Percentiles rank a stretch among this genome's conserved stretches.
Evolutionary conservation across 148 eudicot genomes (phyloP).

Genomic region (Hydrangea macrophylla): DNA sequence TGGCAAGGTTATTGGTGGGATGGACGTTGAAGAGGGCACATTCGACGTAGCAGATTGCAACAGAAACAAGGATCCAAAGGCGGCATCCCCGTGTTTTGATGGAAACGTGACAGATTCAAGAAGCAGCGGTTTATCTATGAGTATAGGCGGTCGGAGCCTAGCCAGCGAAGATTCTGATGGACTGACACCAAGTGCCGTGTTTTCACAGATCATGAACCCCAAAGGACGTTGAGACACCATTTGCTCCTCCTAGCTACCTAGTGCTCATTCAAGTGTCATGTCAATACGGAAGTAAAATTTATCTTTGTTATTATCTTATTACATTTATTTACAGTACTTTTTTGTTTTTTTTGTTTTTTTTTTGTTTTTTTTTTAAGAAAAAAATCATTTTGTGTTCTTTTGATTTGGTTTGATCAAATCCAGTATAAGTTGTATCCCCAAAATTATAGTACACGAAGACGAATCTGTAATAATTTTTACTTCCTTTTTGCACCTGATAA

Average conservation of each 20-base stretch:
- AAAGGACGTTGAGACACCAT: constrained; percentile 65
- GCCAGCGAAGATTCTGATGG: constrained; percentile 91
- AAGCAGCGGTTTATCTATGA: constrained; percentile 65
- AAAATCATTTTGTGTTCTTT: constrained; percentile 6
- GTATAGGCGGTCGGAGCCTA: constrained; percentile 83
- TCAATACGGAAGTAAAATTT: neutral
- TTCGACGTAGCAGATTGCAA: constrained; percentile 39
- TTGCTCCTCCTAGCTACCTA: neutral
- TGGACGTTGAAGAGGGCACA: constrained; percentile 46
- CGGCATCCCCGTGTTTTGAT: constrained; percentile 43
- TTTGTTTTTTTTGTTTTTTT: no score
- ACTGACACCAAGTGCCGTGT: constrained; percentile 84
- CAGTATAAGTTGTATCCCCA: constrained; percentile 28
- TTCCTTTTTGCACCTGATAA: neutral
- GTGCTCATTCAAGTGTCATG: neutral
- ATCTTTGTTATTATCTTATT: neutral
- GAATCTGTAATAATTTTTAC: constrained; percentile 15
- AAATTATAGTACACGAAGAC: constrained; percentile 14
- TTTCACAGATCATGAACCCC: constrained; percentile 97
- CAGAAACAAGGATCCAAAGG: constrained; percentile 61
- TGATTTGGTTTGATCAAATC: constrained; percentile 8
- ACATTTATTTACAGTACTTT: constrained; percentile 16
- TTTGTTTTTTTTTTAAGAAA: no score
- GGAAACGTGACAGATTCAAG: constrained; percentile 62
- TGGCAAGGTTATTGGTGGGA: constrained; percentile 52